Evolutionary conservation across 1,284 basidiomycete genomes (phyloP), one percentile per base, ranked within the genome.

Genomic region (Leccinum fuscescens): DNA sequence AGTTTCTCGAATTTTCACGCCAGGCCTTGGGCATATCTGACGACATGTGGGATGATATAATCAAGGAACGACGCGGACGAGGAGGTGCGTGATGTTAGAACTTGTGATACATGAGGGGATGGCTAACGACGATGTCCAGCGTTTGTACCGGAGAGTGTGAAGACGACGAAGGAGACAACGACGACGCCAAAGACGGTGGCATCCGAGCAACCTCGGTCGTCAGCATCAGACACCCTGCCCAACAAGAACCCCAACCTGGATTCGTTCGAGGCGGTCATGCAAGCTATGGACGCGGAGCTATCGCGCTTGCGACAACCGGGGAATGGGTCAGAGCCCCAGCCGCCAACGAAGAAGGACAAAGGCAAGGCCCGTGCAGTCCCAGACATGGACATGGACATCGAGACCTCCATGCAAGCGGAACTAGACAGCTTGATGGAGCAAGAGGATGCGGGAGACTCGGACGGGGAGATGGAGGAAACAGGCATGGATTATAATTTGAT

Each of bases 201-300:
- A 35, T 17, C 59, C 14, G 52, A 60, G 39, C 62, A 56, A 57
- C 37, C 54, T 46, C 63, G 62, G 22, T 33, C 59, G 48, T 64
- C 75, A 14, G 64, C 61, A 20, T 68, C 77, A 35, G 77, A 74
- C 1, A 74, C 77, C 27, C 75, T 74, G 37, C 77, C 78, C 7
- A 78, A 78, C 55, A 72, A 76, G 8, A 85, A 94, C 70, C 82
- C 85, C 4, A 84, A 88, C 55, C 79, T 98, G n/a, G 83, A 94
- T 71, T 93, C 92, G 0, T 98, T 98, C 66, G 96, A 98, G 69
- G 85, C 89, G 6, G 90, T 98, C 44, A 98, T 98, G 96, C 84
- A 86, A 68, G 93, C 93, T 2, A 93, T 98, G 90, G 96, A 98
- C 67, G 83, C 79, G 17, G 92, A 96, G 67, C 80, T 97, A 14